These are phyloP conservation scores for Penicillium verrucosum DNA, from an alignment of 2,329 filamentous ascomycete genomes.

Conservation along the genomic window DNA sequence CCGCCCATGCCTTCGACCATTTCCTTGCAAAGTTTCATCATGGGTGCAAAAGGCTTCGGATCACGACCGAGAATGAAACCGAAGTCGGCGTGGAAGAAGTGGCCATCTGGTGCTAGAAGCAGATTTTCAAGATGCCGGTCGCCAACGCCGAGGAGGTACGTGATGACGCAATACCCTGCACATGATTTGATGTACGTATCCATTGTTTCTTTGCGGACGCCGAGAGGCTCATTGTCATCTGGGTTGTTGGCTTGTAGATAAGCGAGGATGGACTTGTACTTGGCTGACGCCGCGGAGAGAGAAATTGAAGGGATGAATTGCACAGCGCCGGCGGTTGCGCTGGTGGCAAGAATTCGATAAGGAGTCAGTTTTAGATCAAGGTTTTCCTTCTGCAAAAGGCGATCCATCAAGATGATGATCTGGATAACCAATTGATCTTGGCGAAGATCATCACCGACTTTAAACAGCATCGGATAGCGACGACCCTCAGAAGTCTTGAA, in stretches of 20 bases:
- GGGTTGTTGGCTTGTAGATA: constrained; percentile 90
- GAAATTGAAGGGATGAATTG: constrained; percentile 89
- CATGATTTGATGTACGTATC: constrained; percentile 96
- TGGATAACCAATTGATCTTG: constrained; percentile 97
- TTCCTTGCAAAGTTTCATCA: constrained; percentile 95
- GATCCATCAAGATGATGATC: constrained; percentile 97
- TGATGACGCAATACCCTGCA: constrained; percentile 97
- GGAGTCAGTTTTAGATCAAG: constrained; percentile 91
- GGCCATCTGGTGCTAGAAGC: constrained; percentile 79
- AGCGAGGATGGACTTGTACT: constrained; percentile 73
- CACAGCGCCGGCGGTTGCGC: constrained; percentile 80
- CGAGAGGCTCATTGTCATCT: constrained; percentile 73
- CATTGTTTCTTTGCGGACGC: constrained; percentile 85
- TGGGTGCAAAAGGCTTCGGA: constrained; percentile 92
- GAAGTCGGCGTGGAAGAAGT: constrained; percentile 98
- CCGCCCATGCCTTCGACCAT: constrained; percentile 99
- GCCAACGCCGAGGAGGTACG: constrained; percentile 92
- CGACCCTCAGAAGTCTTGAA: constrained; percentile 77
- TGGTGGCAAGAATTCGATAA: constrained; percentile 94
- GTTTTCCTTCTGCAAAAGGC: constrained; percentile 91
- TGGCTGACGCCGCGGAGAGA: constrained; percentile 76
- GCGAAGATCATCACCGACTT: constrained; percentile 90
- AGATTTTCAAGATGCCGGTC: constrained; percentile 96
- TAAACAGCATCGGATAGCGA: constrained; percentile 92
- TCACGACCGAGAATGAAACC: constrained; percentile 96